Base-by-base conservation (phyloP, 805 yeast genomes). In the Lipomyces orientalis region DNA sequence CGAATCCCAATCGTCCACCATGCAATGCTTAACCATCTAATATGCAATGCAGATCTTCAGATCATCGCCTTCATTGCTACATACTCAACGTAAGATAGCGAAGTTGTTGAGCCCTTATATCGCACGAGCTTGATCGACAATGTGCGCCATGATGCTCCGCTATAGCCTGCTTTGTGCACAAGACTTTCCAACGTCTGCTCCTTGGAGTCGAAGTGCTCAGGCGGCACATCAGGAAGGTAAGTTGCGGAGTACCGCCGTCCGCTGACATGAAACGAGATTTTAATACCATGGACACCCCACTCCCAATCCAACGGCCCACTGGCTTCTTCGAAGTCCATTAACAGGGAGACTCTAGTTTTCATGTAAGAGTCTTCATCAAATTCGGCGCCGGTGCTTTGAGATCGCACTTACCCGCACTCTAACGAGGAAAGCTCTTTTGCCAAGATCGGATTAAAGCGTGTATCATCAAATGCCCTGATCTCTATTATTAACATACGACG, bases 221-320 rank as follows among this genome's bases (percentile, higher is more conserved):
- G 83, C 29, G 97, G 97, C 0, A 95, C 98, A 54, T 88, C 90
- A 0, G 99, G 99, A 54, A 95, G 79, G 73, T 92, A 95, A 0
- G 98, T 95, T 0, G 98, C 92, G 60, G 71, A 64, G 64, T 81
- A 83, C 0, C 75, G 67, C 3, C 79, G 75, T 1, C 84, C 83
- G 7, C 75, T 72, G 25, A 79, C 73, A 10, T 75, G 75, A 72
- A 91, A 86, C 19, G 79, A 76, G 5, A 93, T 84, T 64, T 87
- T 83, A 22, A 95, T 84, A 0, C 99, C 99, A 77, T 95, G 95
- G 14, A 75, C 76, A 0, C 99, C 98, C 58, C 94, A 76, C 7
- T 78, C 82, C 98, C 98, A 95, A 74, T 90, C 90, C 60, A 82
- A 77, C 0, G 88, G 83, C 67, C 85, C 86, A 0, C 74, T 71